Evolutionary conservation across 768 basidiomycete species (phyloP), one percentile per base, ranked within the genome.

Genomic region (Amanita rubescens): DNA sequence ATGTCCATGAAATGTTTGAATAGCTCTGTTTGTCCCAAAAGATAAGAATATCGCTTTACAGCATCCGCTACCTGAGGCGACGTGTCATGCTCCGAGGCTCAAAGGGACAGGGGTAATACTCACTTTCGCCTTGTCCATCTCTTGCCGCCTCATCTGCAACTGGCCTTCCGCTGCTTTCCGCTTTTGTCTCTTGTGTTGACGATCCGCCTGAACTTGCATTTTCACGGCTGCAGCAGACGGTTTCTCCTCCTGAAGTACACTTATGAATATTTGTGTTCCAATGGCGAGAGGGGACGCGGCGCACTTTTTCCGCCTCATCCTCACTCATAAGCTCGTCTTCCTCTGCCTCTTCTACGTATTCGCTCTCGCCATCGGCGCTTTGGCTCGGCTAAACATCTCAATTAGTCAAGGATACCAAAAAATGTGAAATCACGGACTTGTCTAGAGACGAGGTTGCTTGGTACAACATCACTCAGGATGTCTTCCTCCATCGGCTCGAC

Each of bases 1-100:
- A 97, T 86, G 66, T 97, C 93, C 6, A 97, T 90, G 65, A 98
- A 98, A 68, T 98, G 95, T 61, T 93, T 92, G 76, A 99, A 99
- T 17, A 98, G 76, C 59, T 98, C 96, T 0, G 95, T 98, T 67
- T 99, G 94, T 7, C 96, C 96, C 1, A 99, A 79, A n/a, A 98
- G 81, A 68, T 97, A 98, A 2, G 90, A 90, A 65, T 97, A 98
- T 15, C 94, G 86, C 67, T 98, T 98, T 56, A 97, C 90, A 9
- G 94, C 91, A 63, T 97, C 94, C 17, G 90, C 73, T 37, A 94
- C 79, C 92, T 97, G 59, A 19, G 12, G 12, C 15, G 50, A 42
- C 34, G 15, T 43, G 62, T 60, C 56, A 62, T 57, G 45, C 49
- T 53, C 42, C 56, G 30, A 30, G 25, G 54, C 49, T 38, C 8